Conservation (phyloP, 345 rosid genomes). For the Pistacia vera region DNA sequence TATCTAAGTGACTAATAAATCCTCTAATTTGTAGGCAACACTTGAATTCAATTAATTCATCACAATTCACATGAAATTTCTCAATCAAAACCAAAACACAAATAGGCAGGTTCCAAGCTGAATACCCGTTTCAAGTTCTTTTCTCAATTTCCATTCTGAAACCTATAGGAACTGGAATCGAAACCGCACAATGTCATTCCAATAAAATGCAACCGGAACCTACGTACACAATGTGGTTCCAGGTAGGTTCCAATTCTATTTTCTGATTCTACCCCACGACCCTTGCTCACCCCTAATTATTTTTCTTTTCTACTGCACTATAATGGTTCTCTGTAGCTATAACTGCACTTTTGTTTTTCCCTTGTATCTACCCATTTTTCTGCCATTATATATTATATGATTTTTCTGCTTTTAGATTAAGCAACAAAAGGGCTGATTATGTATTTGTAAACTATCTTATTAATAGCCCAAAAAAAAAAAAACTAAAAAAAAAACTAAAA, state of each 20-base stretch:
- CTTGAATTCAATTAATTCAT: too few species aligned
- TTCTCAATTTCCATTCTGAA: too few species aligned
- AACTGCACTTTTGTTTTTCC: neutral
- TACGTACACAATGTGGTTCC: constrained; percentile 3
- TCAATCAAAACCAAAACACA: too few species aligned
- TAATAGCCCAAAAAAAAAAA: neutral
- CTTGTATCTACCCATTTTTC: neutral
- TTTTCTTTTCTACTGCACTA: neutral
- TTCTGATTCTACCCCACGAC: neutral
- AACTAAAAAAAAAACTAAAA: neutral
- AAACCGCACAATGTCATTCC: too few species aligned
- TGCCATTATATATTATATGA: neutral
- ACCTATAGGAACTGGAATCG: too few species aligned
- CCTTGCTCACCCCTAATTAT: neutral
- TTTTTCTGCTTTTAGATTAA: neutral
- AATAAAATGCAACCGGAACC: too few species aligned
- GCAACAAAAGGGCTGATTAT: neutral
- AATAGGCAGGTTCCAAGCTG: too few species aligned
- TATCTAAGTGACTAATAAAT: too few species aligned
- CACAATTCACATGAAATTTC: too few species aligned
- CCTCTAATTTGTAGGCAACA: too few species aligned
- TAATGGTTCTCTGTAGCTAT: neutral
- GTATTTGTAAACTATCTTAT: neutral
- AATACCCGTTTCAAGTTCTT: too few species aligned
- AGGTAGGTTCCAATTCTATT: neutral